phyloP scores from a whole-genome alignment of 2,329 filamentous ascomycete species.

The Claviceps arundinis region DNA sequence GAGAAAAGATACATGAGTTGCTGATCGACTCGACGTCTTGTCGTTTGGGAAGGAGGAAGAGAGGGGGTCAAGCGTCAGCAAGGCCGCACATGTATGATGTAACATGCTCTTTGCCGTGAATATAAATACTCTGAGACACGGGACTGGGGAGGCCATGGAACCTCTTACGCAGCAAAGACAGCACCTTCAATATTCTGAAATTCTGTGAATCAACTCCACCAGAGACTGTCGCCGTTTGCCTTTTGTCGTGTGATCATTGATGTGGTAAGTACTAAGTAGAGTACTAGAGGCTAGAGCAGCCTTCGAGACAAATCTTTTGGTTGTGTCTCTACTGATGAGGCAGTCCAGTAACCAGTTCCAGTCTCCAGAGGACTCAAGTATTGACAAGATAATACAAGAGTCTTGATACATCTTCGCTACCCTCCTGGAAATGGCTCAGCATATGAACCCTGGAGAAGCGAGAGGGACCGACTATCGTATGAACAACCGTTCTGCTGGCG shows the following conservation, averaged over 20 bases:
- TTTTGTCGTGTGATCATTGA: neutral
- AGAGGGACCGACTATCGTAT: neutral
- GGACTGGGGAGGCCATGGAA: neutral
- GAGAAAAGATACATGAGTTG: neutral
- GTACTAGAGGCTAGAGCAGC: too few species aligned
- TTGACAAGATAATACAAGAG: neutral
- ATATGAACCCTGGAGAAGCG: neutral
- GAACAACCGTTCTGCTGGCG: neutral
- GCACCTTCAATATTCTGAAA: too few species aligned
- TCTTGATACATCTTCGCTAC: neutral
- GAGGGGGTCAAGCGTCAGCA: too few species aligned
- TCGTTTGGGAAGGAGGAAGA: neutral
- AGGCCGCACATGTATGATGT: neutral
- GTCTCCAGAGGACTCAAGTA: neutral
- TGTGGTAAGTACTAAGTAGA: neutral
- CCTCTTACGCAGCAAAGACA: neutral
- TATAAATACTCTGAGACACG: neutral
- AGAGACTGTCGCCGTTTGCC: neutral
- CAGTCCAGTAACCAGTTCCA: neutral
- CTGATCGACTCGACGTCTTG: neutral
- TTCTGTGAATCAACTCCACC: too few species aligned
- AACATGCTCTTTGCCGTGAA: neutral
- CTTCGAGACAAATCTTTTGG: neutral
- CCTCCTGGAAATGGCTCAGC: neutral
- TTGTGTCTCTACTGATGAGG: neutral